These are phyloP conservation scores for Echinochloa phyllopogon DNA, from an alignment of 176 grass and related monocot genomes.

Conservation along the genomic window DNA sequence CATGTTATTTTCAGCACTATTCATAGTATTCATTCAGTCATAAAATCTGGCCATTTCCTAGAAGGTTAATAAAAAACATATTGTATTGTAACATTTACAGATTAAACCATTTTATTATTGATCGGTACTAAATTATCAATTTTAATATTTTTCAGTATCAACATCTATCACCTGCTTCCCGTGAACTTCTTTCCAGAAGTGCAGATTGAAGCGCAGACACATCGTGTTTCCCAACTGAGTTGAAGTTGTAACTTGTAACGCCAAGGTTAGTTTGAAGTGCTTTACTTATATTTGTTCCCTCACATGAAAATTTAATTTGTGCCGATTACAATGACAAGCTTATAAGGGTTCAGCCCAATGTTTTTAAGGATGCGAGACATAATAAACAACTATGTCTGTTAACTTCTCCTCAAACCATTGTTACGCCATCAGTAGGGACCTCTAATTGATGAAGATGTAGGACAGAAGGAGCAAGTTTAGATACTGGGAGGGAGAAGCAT, in stretches of 20 bases:
- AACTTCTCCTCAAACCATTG: slow-evolving; percentile 60
- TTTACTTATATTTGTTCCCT: not conserved
- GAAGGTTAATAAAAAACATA: not conserved
- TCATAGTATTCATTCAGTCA: not conserved
- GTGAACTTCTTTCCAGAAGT: not conserved
- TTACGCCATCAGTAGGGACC: slow-evolving; percentile 22
- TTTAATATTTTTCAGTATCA: not conserved
- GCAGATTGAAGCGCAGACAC: not conserved
- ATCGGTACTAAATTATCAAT: not conserved
- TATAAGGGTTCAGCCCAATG: slow-evolving; percentile 36
- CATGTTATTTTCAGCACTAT: not conserved
- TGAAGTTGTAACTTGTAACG: not conserved
- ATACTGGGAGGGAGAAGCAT: slow-evolving; percentile 26
- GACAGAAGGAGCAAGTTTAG: slow-evolving; percentile 10
- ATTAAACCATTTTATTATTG: not conserved
- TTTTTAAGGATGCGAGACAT: slow-evolving; percentile 53
- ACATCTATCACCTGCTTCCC: not conserved
- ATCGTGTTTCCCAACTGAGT: not conserved
- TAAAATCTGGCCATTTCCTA: not conserved
- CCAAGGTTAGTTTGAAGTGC: not conserved
- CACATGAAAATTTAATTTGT: not conserved
- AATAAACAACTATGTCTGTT: not conserved
- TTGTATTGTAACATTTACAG: not conserved
- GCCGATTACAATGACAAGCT: not conserved
- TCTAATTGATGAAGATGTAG: slow-evolving; percentile 21